phyloP scores from a whole-genome alignment of 2,329 filamentous ascomycete species.

The Exophiala dermatitidis region DNA sequence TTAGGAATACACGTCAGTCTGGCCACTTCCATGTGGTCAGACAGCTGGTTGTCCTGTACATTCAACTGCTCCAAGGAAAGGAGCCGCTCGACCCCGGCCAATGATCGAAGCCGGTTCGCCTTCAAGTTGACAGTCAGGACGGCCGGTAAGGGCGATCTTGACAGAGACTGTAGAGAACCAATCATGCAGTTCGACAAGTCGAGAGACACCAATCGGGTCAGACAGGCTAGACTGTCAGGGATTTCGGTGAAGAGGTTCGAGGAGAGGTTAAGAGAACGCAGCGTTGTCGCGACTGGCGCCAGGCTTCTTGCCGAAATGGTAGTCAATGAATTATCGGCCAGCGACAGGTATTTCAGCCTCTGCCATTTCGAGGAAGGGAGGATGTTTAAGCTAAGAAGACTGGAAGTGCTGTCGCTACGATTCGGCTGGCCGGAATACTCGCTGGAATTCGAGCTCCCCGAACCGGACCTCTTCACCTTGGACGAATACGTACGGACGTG shows the following conservation, averaged over 20 bases:
- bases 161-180: slow-evolving; percentile 79
- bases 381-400: slow-evolving; percentile 62
- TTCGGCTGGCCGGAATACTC: slow-evolving; percentile 48
- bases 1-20: slow-evolving; percentile 85
- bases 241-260: slow-evolving; percentile 90
- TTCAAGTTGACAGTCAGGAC: slow-evolving; percentile 90
- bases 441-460: slow-evolving; percentile 83
- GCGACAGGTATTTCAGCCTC: slow-evolving; percentile 82
- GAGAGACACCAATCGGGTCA: slow-evolving; percentile 81
- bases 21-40: slow-evolving; percentile 85
- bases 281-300: slow-evolving; percentile 72
- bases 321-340: slow-evolving; percentile 86
- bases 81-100: slow-evolving; percentile 83
- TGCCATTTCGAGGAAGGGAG: slow-evolving; percentile 88
- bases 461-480: slow-evolving; percentile 78
- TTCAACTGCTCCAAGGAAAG: slow-evolving; percentile 85
- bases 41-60: slow-evolving; percentile 79
- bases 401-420: slow-evolving; percentile 63
- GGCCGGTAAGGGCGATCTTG: slow-evolving; percentile 77
- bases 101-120: slow-evolving; percentile 75
- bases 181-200: slow-evolving; percentile 99
- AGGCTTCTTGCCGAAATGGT: slow-evolving; percentile 69
- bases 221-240: slow-evolving; percentile 76
- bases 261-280: slow-evolving; percentile 88
- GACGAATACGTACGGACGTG: slow-evolving; percentile 60